Base-by-base conservation (phyloP, 345 rosid species). In the Lumnitzera littorea region DNA sequence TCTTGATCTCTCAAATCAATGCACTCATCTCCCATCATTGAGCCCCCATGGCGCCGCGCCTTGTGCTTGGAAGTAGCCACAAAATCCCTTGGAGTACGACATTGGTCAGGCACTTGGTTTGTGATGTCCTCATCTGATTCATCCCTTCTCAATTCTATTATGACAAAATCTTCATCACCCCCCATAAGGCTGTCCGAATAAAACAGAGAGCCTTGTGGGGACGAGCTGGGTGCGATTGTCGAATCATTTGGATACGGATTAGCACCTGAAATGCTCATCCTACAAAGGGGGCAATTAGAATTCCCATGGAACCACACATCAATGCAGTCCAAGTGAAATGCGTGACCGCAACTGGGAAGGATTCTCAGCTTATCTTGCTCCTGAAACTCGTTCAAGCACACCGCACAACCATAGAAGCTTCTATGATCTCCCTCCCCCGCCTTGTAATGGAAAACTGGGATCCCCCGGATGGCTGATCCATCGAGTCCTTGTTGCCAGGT, bases 211-310 rank as follows among this genome's bases (percentile, higher is more conserved):
- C 68, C 82, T 54, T 76, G 91, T 53, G 88, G 91, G 0, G 91
- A 86, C 52, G 88, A 79, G 67, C 77, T 79, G 0, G 88, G 91
- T 1, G 87, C 91, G 51, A 77, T 56, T 46, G 78, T 76, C 16
- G 62, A 70, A 62, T 78, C 67, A 24, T 62, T n/a, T 5, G 80
- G 82, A 67, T 65, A 67, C 13, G 52, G 70, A 4, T 68, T 48
- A 5, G 66, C 36, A 17, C 88, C 82, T 3, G 83, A 76, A 73
- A 85, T 75, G 76, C 78, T 72, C 25, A 71, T 71, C 56, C 88
- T 72, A 61, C 92, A 83, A 48, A 86, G 82, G 1, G 92, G 92
- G 65, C 92, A 86, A 56, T 82, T 81, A 13, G 76, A 58, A 60
- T 80, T 83, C 57, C 73, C 63, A 48, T 82, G 84, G 24, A 86